phyloP scores from a whole-genome alignment of 202 grass and related monocot species.

The Panicum hallii region DNA sequence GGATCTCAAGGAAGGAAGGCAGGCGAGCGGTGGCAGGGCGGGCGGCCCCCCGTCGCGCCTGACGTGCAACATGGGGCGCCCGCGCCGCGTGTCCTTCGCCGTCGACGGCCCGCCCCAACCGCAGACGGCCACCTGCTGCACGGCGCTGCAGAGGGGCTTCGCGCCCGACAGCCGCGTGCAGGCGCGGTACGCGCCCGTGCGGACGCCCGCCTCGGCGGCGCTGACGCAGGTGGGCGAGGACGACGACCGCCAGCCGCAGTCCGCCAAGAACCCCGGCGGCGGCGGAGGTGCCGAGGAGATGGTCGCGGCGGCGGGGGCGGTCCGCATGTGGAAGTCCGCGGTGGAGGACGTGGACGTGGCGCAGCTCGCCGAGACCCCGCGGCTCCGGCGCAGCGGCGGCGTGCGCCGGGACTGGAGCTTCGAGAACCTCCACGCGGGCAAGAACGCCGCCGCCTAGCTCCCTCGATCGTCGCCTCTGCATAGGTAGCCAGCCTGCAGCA shows the following conservation, averaged over 20 bases:
- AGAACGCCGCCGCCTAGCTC: conserved; percentile 41
- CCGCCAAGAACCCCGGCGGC: neutral
- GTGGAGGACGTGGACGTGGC: conserved; percentile 35
- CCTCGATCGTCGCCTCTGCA: neutral
- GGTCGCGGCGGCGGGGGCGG: neutral
- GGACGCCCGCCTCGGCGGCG: conserved; percentile 26
- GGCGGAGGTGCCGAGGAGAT: neutral
- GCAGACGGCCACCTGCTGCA: conserved; percentile 63
- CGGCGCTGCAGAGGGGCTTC: conserved; percentile 45
- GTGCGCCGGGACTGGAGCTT: conserved; percentile 86
- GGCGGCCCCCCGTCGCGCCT: conserved; percentile 15
- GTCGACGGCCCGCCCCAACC: conserved; percentile 27
- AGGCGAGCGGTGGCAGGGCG: neutral
- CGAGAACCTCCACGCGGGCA: conserved; percentile 50
- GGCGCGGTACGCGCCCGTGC: conserved; percentile 46
- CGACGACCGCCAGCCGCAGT: neutral
- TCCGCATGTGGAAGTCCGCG: conserved; percentile 59
- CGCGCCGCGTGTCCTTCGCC: neutral
- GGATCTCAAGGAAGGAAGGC: neutral
- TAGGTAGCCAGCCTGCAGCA: neutral
- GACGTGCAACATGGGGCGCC: conserved; percentile 17
- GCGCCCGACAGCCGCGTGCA: conserved; percentile 10
- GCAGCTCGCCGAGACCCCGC: conserved; percentile 35
- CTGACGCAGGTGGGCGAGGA: neutral
- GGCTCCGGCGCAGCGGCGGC: conserved; percentile 60